phyloP scores from a whole-genome alignment of 208 protist genomes.

The Crithidia expoeki region DNA sequence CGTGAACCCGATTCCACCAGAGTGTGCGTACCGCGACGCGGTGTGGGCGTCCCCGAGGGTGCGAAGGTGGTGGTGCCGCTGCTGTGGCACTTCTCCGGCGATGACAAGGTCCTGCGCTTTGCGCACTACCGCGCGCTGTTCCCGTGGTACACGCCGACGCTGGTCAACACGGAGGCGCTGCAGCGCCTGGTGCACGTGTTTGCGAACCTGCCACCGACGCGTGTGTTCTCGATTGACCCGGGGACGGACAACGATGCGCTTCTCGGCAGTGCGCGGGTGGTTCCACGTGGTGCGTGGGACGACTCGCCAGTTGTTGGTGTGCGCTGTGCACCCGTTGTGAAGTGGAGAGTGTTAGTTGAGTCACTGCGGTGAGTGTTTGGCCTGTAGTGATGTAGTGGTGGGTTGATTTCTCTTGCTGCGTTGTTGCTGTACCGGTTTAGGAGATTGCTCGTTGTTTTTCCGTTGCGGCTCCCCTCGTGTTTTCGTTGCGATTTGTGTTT shows the following conservation, averaged over 20 bases:
- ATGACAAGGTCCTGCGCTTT: neutral
- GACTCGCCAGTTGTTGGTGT: neutral
- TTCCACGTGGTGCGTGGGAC: neutral
- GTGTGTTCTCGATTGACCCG: neutral
- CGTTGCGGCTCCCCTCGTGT: no score
- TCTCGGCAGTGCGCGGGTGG: neutral
- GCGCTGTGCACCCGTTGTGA: neutral
- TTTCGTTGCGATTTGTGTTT: no score
- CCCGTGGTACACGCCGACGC: slow-evolving; percentile 9
- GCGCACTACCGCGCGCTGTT: neutral
- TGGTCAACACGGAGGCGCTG: neutral
- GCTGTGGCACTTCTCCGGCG: slow-evolving; percentile 7
- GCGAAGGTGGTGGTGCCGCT: slow-evolving; percentile 1
- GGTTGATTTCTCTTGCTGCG: no score
- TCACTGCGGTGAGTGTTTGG: no score
- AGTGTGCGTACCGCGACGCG: slow-evolving; percentile 1
- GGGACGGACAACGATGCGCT: neutral
- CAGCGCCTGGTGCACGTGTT: neutral
- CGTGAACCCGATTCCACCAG: neutral
- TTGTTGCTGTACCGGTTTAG: no score
- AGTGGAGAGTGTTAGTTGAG: no score
- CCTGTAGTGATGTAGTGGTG: no score
- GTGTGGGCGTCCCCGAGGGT: neutral
- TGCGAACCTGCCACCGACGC: neutral
- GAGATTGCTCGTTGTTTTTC: no score